Conservation (phyloP, 1,284 basidiomycete species). For the Schizophyllum commune region DNA sequence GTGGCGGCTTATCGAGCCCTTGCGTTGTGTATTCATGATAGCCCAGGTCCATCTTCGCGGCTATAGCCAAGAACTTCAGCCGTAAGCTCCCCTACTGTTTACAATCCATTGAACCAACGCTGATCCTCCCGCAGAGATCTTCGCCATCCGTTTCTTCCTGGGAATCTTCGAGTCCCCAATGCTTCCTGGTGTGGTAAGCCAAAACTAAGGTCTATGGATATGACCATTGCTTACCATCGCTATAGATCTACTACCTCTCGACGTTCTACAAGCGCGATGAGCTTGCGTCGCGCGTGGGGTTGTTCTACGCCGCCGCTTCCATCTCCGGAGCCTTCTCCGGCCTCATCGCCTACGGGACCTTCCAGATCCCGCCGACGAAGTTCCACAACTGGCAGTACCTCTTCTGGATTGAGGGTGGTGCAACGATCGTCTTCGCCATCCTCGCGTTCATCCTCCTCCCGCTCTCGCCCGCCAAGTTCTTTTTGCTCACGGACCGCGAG, state of each 20-base stretch:
- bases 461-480: constrained; percentile 35
- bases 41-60: constrained; percentile 30
- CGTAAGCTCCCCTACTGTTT: constrained; percentile 15
- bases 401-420: constrained; percentile 42
- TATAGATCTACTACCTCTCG: constrained; percentile 37
- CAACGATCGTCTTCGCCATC: constrained; percentile 31
- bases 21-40: neutral
- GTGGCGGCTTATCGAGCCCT: constrained; percentile 2
- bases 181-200: constrained; percentile 32
- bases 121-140: constrained; percentile 25
- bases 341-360: constrained; percentile 13
- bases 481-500: constrained; percentile 32
- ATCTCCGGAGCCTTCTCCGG: constrained; percentile 40
- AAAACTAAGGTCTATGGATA: neutral
- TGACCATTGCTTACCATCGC: neutral
- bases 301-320: constrained; percentile 39
- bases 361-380: constrained; percentile 23
- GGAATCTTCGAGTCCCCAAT: constrained; percentile 40
- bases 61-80: constrained; percentile 33
- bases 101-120: neutral
- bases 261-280: constrained; percentile 44
- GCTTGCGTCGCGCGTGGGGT: constrained; percentile 38
- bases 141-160: constrained; percentile 38
- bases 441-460: constrained; percentile 43
- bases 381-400: constrained; percentile 43